Evolutionary conservation across 148 eudicot species (phyloP), one percentile per base, ranked within the genome.

Genomic region (Rhododendron simsii): DNA sequence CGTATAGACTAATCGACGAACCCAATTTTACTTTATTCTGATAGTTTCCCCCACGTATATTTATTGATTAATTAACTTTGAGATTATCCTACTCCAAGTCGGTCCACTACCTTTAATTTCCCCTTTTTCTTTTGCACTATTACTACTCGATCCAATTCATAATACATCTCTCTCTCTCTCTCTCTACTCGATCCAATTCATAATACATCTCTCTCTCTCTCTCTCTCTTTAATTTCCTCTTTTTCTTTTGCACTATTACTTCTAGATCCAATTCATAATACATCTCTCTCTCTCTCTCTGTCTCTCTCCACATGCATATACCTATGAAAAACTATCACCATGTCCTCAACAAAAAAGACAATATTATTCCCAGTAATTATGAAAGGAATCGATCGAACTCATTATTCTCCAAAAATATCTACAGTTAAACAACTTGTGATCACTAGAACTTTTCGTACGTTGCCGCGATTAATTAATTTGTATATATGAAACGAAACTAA

Each of bases 191-290:
- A n/a, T n/a, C n/a, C n/a, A n/a, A n/a, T n/a, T n/a, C n/a, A n/a
- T n/a, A n/a, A n/a, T n/a, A n/a, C n/a, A n/a, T n/a, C n/a, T n/a
- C 53, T 78, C 53, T 78, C 80, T 77, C 51, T 33, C 78, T 74
- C 78, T 73, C 77, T 30, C 77, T 33, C 20, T 13, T 45, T 65
- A 65, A 65, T n/a, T 45, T 39, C 15, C 81, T 8, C 53, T 3
- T 44, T 78, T 41, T 44, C 53, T 78, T 78, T 39, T 45, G 16
- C n/a, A 78, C 28, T 10, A 44, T 53, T 23, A 44, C 47, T 76
- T n/a, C n/a, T n/a, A n/a, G 1, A 26, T 76, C 80, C 80, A 33
- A 15, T 76, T 39, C 48, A 18, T 76, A 16, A 76, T 39, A 75
- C 44, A 30, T 33, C 78, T 74, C 78, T 73, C 77, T 30, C 77